Conservation (phyloP, 2,329 filamentous ascomycete genomes). For the Mycosphaerella sp. region DNA sequence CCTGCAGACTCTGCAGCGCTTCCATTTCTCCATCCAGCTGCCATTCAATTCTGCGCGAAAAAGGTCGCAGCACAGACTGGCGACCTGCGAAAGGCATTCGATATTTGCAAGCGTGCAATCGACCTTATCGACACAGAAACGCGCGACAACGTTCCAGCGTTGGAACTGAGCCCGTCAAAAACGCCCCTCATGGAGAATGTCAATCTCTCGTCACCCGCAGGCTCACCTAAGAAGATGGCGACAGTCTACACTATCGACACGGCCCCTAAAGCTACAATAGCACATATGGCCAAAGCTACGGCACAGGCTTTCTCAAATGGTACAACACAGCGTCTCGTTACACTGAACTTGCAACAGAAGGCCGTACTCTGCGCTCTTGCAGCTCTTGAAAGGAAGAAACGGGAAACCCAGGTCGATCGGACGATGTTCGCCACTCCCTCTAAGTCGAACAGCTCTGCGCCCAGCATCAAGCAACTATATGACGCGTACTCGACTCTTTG, state of each 20-base stretch:
- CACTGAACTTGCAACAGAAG: slow-evolving; percentile 92
- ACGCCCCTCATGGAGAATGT: slow-evolving; percentile 73
- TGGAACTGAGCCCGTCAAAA: slow-evolving; percentile 58
- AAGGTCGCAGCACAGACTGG: slow-evolving; percentile 93
- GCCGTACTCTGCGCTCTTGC: slow-evolving; percentile 84
- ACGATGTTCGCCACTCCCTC: slow-evolving; percentile 38
- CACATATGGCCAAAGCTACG: slow-evolving; percentile 86
- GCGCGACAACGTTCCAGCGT: slow-evolving; percentile 60
- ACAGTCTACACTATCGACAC: slow-evolving; percentile 60
- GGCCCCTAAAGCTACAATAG: slow-evolving; percentile 82
- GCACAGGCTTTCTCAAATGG: slow-evolving; percentile 86
- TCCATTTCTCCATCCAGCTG: slow-evolving; percentile 88
- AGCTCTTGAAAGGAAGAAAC: slow-evolving; percentile 73
- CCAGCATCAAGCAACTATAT: slow-evolving; percentile 77
- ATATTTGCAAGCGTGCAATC: slow-evolving; percentile 82
- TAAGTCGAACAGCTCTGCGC: slow-evolving; percentile 48
- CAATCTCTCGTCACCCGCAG: slow-evolving; percentile 59
- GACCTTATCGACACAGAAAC: slow-evolving; percentile 86
- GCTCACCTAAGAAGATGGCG: slow-evolving; percentile 39
- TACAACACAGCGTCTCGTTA: slow-evolving; percentile 73
- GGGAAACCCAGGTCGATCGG: slow-evolving; percentile 36
- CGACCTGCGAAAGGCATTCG: slow-evolving; percentile 90
- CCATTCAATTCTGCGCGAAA: slow-evolving; percentile 87
- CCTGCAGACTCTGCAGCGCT: slow-evolving; percentile 43
- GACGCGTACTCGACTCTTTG: slow-evolving; percentile 78